phyloP scores from a whole-genome alignment of 805 yeast genomes.

The Wickerhamomyces silvicola region DNA sequence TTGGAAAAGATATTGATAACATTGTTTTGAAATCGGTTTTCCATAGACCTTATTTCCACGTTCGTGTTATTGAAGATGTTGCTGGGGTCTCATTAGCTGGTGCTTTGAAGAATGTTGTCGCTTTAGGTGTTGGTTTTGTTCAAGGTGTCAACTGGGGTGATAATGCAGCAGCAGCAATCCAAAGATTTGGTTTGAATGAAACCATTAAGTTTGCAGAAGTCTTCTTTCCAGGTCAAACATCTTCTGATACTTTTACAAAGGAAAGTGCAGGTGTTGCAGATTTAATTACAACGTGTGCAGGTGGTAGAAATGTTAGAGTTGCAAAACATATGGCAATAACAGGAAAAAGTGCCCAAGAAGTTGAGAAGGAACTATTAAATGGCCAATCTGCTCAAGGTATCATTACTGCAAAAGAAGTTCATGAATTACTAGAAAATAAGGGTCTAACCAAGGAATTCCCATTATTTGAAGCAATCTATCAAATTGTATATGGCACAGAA shows the following conservation, averaged over 20 bases:
- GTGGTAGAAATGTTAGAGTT: conserved; percentile 94
- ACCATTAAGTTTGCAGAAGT: conserved; percentile 77
- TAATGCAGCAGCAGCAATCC: conserved; percentile 95
- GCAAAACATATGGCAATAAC: conserved; percentile 81
- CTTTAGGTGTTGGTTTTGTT: conserved; percentile 94
- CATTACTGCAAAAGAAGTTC: conserved; percentile 84
- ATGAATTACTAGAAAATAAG: conserved; percentile 42
- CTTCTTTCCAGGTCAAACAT: conserved; percentile 55
- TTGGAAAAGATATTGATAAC: conserved; percentile 52
- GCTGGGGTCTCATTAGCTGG: conserved; percentile 97
- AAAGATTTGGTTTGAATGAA: conserved; percentile 92
- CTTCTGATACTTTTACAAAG: conserved; percentile 69
- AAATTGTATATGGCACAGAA: conserved; percentile 69
- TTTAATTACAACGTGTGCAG: conserved; percentile 93
- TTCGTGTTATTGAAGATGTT: conserved; percentile 83
- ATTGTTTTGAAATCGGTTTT: conserved; percentile 69
- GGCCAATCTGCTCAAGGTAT: conserved; percentile 98
- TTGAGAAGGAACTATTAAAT: conserved; percentile 80
- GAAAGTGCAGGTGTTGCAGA: conserved; percentile 99
- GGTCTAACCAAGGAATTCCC: conserved; percentile 60
- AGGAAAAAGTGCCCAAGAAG: conserved; percentile 68
- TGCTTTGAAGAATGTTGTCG: conserved; percentile 94
- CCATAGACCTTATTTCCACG: conserved; percentile 99
- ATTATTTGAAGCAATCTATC: conserved; percentile 60
- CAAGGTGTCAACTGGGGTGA: conserved; percentile 99